phyloP scores from a whole-genome alignment of 2,329 filamentous ascomycete species.

The Pleoardoris graminearum region DNA sequence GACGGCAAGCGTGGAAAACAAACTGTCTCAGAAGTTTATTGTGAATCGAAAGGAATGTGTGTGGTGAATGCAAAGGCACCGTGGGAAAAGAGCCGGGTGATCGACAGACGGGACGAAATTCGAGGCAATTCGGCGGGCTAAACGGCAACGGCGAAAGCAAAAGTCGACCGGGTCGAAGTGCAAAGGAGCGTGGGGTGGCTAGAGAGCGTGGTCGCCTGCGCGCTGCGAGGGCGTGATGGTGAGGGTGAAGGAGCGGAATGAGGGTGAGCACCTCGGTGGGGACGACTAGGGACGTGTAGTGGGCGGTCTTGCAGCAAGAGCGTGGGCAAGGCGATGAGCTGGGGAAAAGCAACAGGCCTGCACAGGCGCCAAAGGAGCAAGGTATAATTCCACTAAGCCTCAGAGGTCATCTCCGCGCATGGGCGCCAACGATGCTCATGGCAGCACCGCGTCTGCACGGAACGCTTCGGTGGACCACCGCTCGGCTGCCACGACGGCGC shows the following conservation, averaged over 20 bases:
- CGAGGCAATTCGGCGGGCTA: constrained; percentile 18
- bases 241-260: constrained; percentile 13
- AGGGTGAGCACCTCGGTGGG: constrained; percentile 6
- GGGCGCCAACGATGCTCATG: constrained; percentile 4
- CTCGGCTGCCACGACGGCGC: not conserved
- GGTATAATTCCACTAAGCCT: constrained; percentile 9
- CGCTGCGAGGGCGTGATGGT: constrained; percentile 18
- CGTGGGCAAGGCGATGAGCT: constrained; percentile 7
- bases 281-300: not conserved
- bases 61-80: constrained; percentile 2
- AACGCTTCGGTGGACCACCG: no score
- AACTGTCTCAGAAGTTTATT: not conserved
- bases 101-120: constrained; percentile 8
- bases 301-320: constrained; percentile 1
- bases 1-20: not conserved
- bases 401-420: constrained; percentile 11
- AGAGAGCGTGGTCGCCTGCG: constrained; percentile 17
- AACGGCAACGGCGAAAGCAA: constrained; percentile 17
- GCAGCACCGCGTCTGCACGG: constrained; percentile 8
- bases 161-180: constrained; percentile 21
- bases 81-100: constrained; percentile 4
- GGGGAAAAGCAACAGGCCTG: constrained; percentile 6
- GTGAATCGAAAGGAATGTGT: constrained; percentile 8
- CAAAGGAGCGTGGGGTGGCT: constrained; percentile 14
- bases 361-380: constrained; percentile 4